These are phyloP conservation scores for Termitomyces sp. DNA, from an alignment of 768 basidiomycete species.

Conservation along the genomic window DNA sequence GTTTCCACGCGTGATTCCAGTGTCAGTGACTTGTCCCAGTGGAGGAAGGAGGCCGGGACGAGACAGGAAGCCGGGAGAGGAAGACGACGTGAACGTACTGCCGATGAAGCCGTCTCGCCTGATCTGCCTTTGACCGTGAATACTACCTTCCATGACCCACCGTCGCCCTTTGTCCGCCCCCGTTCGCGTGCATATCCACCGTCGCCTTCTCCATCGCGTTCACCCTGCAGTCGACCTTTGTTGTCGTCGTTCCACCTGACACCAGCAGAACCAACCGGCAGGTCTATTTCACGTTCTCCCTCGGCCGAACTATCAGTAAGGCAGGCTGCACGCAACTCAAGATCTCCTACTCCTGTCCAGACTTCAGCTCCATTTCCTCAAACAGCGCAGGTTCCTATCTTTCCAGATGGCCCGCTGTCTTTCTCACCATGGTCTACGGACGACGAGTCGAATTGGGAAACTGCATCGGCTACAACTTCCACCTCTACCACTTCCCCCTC, in stretches of 20 bases:
- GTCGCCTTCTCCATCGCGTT: conserved; percentile 51
- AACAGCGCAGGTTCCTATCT: conserved; percentile 22
- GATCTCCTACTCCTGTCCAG: conserved; percentile 37
- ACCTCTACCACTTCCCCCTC: conserved; percentile 54
- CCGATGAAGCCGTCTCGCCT: conserved; percentile 34
- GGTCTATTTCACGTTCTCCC: conserved; percentile 2
- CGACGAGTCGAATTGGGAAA: conserved; percentile 76
- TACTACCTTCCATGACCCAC: conserved; percentile 27
- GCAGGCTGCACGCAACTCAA: conserved; percentile 25
- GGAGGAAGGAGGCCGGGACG: conserved; percentile 49
- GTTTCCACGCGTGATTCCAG: conserved; percentile 39
- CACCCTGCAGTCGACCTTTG: conserved; percentile 33
- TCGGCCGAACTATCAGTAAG: conserved; percentile 16
- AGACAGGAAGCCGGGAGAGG: conserved; percentile 50
- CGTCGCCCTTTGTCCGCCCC: conserved; percentile 37
- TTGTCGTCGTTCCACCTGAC: conserved; percentile 11
- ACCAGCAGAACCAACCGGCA: conserved; percentile 19
- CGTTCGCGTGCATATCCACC: conserved; percentile 48
- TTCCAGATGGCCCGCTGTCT: conserved; percentile 29
- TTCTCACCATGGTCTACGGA: conserved; percentile 72
- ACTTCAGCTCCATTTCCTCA: conserved; percentile 22
- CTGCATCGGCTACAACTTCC: conserved; percentile 60
- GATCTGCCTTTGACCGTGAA: conserved; percentile 22
- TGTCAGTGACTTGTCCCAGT: conserved; percentile 46
- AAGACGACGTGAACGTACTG: conserved; percentile 53